Base-by-base conservation (phyloP, 148 eudicot species). In the Diospyros kaki region DNA sequence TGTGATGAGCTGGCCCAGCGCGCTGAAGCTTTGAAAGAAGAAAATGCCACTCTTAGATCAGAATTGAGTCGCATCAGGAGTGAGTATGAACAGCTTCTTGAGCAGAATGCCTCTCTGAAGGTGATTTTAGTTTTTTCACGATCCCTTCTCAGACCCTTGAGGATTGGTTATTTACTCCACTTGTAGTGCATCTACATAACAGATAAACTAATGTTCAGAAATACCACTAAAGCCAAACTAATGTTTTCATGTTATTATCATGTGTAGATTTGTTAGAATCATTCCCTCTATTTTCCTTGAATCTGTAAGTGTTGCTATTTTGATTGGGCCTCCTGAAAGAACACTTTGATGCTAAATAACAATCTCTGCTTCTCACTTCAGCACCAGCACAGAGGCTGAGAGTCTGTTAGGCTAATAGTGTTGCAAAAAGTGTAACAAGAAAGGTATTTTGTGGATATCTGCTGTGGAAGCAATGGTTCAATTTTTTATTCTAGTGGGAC, bases 1-100 rank as follows among this genome's bases (percentile, higher is more conserved):
- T 94, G 98, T 61, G 98, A 94, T 72, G 98, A 92, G 84, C 76
- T 94, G 77, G 93, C 93, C 53, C 94, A 87, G 80, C 98, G 94
- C 74, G 93, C 98, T 80, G 97, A 92, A 53, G 79, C 75, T 72
- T 80, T 94, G 79, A 90, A 86, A 75, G 96, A 92, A 74, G 98
- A 94, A 75, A 94, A 94, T 82, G 85, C 93, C 15, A 83, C 76
- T 79, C 98, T 95, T 77, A 92, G 93, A 81, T 81, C 94, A 59
- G 94, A 95, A 78, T 74, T 92, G 77, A 81, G 77, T 76, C 94
- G 87, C 69, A 76, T 93, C 61, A 83, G 87, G 78, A 87, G 80
- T 48, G 94, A 92, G 56, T 90, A 88, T 76, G 97, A 95, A 52
- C 91, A 92, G 81, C 90, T 90, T 78, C 75, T 78, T 75, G 80